A percentile compares a stretch with the other conserved stretches of the same genome.
Evolutionary conservation across 1,284 basidiomycete species (phyloP).

Genomic region (Coniferiporia sulphurascens): DNA sequence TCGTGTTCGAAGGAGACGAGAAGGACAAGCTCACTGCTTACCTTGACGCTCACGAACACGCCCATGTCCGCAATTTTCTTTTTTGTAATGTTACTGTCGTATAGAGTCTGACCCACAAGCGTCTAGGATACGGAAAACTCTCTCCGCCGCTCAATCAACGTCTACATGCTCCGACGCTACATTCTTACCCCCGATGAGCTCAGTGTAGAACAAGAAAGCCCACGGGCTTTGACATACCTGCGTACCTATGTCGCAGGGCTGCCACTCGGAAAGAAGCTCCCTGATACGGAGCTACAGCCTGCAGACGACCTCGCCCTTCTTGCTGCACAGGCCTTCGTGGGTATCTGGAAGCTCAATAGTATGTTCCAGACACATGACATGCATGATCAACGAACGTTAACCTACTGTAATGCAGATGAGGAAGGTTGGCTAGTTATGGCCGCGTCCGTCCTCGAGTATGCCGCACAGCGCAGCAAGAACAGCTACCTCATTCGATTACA

Average conservation of each 20-base stretch:
- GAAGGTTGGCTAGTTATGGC: constrained; percentile 61
- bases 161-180: constrained; percentile 65
- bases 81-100: background rate
- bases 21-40: constrained; percentile 51
- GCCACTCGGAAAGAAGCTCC: constrained; percentile 57
- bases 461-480: constrained; percentile 65
- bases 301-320: constrained; percentile 82
- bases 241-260: constrained; percentile 62
- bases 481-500: constrained; percentile 72
- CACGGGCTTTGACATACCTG: constrained; percentile 47
- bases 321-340: constrained; percentile 63
- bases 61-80: constrained; percentile 40
- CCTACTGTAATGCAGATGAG: constrained; percentile 32
- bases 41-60: constrained; percentile 41
- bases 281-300: constrained; percentile 78
- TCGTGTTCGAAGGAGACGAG: constrained; percentile 43
- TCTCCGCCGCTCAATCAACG: constrained; percentile 62
- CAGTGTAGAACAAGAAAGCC: constrained; percentile 50
- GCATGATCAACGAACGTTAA: background rate
- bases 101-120: constrained; percentile 5
- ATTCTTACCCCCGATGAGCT: constrained; percentile 44
- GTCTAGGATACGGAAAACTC: constrained; percentile 41
- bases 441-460: constrained; percentile 64
- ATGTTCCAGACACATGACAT: background rate
- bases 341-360: constrained; percentile 47